Conservation (phyloP, 2,329 filamentous ascomycete species). For the Aspergillus piperis region DNA sequence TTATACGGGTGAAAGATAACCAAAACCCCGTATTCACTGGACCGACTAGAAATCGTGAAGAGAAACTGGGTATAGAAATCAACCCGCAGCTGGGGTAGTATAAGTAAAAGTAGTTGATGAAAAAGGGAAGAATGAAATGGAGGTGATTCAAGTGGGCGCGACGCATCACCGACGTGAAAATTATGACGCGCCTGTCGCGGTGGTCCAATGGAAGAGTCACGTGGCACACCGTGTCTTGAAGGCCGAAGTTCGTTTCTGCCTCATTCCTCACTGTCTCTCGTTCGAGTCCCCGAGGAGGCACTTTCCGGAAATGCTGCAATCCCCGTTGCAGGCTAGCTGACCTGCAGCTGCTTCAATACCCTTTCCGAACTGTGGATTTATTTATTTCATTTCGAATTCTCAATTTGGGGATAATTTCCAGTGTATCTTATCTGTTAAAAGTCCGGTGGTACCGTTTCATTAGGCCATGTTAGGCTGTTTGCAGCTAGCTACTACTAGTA, state of each 20-base stretch:
- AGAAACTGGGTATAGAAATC: background rate
- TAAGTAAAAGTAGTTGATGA: too few relatives aligned
- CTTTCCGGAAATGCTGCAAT: background rate
- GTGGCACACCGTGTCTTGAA: background rate
- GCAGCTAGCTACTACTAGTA: too few relatives aligned
- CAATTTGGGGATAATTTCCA: too few relatives aligned
- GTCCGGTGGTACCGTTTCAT: background rate
- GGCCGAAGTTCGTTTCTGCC: background rate
- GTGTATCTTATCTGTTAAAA: background rate
- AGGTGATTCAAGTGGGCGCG: background rate
- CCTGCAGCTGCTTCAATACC: too few relatives aligned
- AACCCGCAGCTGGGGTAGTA: too few relatives aligned
- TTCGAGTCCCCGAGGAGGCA: slow-evolving; percentile 16
- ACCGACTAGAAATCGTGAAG: background rate
- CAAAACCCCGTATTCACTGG: background rate
- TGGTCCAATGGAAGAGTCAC: slow-evolving; percentile 22
- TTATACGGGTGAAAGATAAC: background rate
- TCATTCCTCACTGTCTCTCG: background rate
- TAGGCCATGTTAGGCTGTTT: too few relatives aligned
- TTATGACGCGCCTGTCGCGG: slow-evolving; percentile 8
- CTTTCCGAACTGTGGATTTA: background rate
- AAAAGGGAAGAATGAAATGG: background rate
- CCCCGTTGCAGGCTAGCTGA: background rate
- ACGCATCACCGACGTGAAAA: slow-evolving; percentile 4
- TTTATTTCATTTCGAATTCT: background rate